Evolutionary conservation across 345 rosid genomes (phyloP), one percentile per base, ranked within the genome.

Genomic region (Reutealis trisperma): DNA sequence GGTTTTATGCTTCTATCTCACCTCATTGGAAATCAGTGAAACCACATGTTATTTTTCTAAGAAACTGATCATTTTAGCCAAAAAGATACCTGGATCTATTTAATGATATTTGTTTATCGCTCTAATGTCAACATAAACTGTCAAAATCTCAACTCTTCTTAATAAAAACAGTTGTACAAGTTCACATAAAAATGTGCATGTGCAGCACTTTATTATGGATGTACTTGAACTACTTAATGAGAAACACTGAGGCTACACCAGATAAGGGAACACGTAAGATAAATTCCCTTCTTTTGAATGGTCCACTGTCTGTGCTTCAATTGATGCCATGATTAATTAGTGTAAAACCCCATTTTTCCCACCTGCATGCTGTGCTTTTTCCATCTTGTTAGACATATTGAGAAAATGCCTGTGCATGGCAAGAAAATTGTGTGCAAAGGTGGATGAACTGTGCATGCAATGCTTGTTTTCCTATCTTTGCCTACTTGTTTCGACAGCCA

Each of bases 31-130:
- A n/a, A 19, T 66, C 51, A 3, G 52, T 22, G 15, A 45, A 44
- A 67, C 51, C 1, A 2, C 34, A 24, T 41, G 52, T 67, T 44
- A 9, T 22, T 44, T 66, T 16, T 22, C 72, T 27, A 47, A 6
- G 10, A 47, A 47, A 15, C 67, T 63, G 19, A 69, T 30, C 57
- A 13, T 68, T 68, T 67, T 44, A 45, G 57, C 47, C 70, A 66
- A 11, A 30, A 63, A 15, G 14, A 22, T 42, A 22, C 32, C 21
- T 45, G 6, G 21, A 51, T 70, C 8, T 19, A 27, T 63, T 13
- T 63, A 70, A 67, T 16, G 27, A 30, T 42, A 67, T 14, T 67
- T 67, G 54, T 9, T 61, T 61, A 25, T 25, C 9, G 18, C 12
- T 12, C 37, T 51, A 11, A 51, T 8, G 30, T n/a, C 13, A 16